Percentiles rank a stretch among this genome's conserved stretches.
Evolutionary conservation across 2,329 filamentous ascomycete species (phyloP).

Genomic region (Sporothrix sp.): DNA sequence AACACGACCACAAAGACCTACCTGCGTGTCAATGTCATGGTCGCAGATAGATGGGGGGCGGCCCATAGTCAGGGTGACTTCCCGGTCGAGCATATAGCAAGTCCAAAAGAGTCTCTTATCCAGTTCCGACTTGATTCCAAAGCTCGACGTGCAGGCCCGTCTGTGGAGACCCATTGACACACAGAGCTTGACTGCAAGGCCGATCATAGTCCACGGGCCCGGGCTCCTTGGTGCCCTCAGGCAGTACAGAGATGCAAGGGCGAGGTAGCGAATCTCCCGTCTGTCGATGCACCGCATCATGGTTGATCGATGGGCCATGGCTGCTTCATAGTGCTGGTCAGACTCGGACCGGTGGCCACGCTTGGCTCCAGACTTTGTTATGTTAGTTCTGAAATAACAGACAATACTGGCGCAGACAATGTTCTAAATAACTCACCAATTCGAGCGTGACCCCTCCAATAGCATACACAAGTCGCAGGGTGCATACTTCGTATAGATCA

Average conservation of each 20-base stretch:
- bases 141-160: background rate
- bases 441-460: background rate
- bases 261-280: background rate
- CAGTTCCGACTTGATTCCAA: background rate
- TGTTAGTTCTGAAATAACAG: no score
- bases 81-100: background rate
- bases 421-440: background rate
- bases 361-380: background rate
- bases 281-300: background rate
- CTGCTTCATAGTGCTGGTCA: background rate
- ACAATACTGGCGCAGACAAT: no score
- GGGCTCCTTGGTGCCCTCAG: background rate
- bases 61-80: background rate
- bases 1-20: no score
- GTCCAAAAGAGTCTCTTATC: background rate
- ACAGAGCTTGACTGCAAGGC: background rate
- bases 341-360: background rate
- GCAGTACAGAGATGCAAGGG: background rate
- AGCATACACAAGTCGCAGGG: background rate
- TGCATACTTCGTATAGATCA: background rate
- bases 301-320: background rate
- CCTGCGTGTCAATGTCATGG: background rate
- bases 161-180: background rate
- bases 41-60: background rate
- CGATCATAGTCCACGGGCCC: background rate